Evolutionary conservation across 2,329 filamentous ascomycete species (phyloP).

Genomic region (Colletotrichum orbiculare): DNA sequence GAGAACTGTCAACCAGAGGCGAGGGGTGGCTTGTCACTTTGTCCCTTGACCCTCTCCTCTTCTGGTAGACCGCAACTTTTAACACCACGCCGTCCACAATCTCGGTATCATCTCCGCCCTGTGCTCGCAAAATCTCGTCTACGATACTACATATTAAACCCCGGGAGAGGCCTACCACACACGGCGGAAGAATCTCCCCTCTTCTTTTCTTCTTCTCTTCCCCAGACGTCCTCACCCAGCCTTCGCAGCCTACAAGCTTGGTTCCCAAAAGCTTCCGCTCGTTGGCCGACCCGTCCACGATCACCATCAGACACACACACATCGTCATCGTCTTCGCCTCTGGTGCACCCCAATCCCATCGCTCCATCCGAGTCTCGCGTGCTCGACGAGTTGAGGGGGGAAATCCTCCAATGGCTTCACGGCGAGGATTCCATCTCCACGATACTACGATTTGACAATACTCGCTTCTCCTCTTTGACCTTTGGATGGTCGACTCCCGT

Average conservation of each 20-base stretch:
- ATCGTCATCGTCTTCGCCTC: too few species aligned
- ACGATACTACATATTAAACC: conserved; percentile 16
- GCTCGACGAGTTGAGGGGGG: conserved; percentile 17
- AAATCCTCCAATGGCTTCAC: conserved; percentile 32
- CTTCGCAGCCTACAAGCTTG: conserved; percentile 31
- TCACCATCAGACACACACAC: too few species aligned
- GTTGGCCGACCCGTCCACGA: not conserved
- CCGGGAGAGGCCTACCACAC: conserved; percentile 22
- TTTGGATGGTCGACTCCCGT: not conserved
- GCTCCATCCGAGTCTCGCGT: not conserved
- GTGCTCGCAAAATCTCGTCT: conserved; percentile 28
- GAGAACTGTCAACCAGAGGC: conserved; percentile 15
- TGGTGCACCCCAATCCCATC: too few species aligned
- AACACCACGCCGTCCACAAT: conserved; percentile 15
- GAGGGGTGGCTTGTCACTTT: conserved; percentile 13
- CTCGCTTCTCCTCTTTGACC: conserved; percentile 11
- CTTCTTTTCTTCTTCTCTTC: not conserved
- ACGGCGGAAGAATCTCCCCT: conserved; percentile 3
- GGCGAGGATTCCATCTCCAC: conserved; percentile 20
- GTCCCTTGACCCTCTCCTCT: not conserved
- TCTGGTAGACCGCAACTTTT: conserved; percentile 32
- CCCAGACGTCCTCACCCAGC: conserved; percentile 11
- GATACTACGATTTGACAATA: conserved; percentile 23
- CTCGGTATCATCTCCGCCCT: conserved; percentile 29
- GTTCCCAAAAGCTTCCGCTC: conserved; percentile 26